phyloP scores from a whole-genome alignment of 1,139 yeast species.

The Blastobotrys buckinghamii region DNA sequence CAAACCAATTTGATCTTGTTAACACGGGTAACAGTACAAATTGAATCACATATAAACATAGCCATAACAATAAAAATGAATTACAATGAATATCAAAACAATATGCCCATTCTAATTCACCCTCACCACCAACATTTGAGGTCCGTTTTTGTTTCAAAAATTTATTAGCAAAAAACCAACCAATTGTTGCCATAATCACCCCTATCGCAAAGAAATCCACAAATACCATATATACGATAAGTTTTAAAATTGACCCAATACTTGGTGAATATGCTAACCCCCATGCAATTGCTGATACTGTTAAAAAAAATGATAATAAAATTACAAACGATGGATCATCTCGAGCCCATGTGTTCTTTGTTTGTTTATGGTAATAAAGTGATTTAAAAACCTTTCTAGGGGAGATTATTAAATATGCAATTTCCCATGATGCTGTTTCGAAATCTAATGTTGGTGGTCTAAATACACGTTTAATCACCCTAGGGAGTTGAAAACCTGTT shows the following conservation, averaged over 20 bases:
- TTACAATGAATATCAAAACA: constrained; percentile 94
- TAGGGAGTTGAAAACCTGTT: constrained; percentile 24
- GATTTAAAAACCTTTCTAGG: constrained; percentile 82
- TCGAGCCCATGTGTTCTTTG: constrained; percentile 69
- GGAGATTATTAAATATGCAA: constrained; percentile 60
- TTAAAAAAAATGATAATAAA: constrained; percentile 56
- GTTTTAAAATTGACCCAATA: constrained; percentile 50
- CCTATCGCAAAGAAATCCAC: constrained; percentile 78
- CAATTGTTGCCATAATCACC: constrained; percentile 56
- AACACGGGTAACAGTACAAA: constrained; percentile 70
- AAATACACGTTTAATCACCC: constrained; percentile 42
- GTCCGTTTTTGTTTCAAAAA: constrained; percentile 42
- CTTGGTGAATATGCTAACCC: constrained; percentile 75
- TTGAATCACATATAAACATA: constrained; percentile 67
- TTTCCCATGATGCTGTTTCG: constrained; percentile 92
- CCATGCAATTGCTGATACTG: constrained; percentile 82
- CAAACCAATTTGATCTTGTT: constrained; percentile 55
- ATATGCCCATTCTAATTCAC: constrained; percentile 84
- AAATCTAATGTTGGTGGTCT: constrained; percentile 81
- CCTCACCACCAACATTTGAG: constrained; percentile 41
- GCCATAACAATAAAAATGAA: constrained; percentile 77
- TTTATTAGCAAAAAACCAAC: constrained; percentile 67
- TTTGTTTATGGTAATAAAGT: constrained; percentile 70
- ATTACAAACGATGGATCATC: constrained; percentile 89
- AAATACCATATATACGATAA: constrained; percentile 76